Evolutionary conservation across 2,329 filamentous ascomycete genomes (phyloP).

Genomic region (Gliomastix tumulicola): DNA sequence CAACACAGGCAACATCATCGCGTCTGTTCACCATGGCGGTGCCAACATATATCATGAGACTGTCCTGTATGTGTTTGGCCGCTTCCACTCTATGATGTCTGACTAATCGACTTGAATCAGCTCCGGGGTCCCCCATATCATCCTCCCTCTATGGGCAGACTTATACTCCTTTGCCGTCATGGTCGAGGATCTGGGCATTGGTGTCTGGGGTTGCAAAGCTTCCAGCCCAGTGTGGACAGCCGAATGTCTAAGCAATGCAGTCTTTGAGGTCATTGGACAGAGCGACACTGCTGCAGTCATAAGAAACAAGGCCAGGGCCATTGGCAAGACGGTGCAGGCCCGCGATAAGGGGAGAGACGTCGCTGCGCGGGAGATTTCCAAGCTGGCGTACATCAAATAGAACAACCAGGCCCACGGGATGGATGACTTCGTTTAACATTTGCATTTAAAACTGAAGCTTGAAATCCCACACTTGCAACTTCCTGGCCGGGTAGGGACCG

Average conservation of each 20-base stretch:
- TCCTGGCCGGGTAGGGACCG: slow-evolving; percentile 4
- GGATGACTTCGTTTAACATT: too few relatives aligned
- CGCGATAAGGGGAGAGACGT: slow-evolving; percentile 1
- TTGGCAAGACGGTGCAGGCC: slow-evolving; percentile 4
- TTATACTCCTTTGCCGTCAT: slow-evolving; percentile 32
- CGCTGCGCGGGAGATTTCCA: slow-evolving; percentile 1
- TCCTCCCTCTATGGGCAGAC: slow-evolving; percentile 36
- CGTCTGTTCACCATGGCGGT: slow-evolving; percentile 25
- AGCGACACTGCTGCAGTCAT: not conserved
- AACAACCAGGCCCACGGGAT: too few relatives aligned
- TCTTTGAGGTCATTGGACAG: slow-evolving; percentile 13
- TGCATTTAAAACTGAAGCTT: slow-evolving; percentile 1
- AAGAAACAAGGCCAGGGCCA: slow-evolving; percentile 5
- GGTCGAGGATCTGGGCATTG: slow-evolving; percentile 31
- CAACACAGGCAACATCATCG: slow-evolving; percentile 18
- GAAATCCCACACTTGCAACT: slow-evolving; percentile 8
- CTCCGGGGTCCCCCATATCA: slow-evolving; percentile 32
- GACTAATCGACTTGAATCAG: slow-evolving; percentile 12
- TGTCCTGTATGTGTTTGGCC: slow-evolving; percentile 21
- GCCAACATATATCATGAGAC: slow-evolving; percentile 31
- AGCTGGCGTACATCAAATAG: not conserved
- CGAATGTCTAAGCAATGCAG: slow-evolving; percentile 13
- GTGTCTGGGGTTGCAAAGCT: slow-evolving; percentile 23
- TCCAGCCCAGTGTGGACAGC: slow-evolving; percentile 18
- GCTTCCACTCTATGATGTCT: not conserved